Percentiles rank a stretch among this genome's conserved stretches.
phyloP scores from a whole-genome alignment of 768 basidiomycete genomes.

The Rubroboletus pulcherrimus region DNA sequence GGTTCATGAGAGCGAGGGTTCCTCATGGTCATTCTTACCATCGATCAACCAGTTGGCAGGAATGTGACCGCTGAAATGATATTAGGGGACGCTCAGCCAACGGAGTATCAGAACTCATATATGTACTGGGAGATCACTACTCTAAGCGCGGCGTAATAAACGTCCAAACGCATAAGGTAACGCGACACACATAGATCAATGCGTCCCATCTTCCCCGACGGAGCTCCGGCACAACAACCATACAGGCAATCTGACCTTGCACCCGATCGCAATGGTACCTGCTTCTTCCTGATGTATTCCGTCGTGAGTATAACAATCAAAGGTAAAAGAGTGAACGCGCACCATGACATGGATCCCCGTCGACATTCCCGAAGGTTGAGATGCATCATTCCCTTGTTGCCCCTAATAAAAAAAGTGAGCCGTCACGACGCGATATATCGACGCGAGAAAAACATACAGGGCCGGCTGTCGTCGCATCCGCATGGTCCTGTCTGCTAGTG shows the following conservation, averaged over 20 bases:
- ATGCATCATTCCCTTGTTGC: background rate
- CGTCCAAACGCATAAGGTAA: background rate
- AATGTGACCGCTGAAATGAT: too few relatives aligned
- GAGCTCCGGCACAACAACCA: background rate
- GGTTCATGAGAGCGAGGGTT: too few relatives aligned
- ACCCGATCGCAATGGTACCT: background rate
- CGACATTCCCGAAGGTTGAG: background rate
- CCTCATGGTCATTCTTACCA: too few relatives aligned
- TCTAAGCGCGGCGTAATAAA: background rate
- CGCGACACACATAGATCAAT: background rate
- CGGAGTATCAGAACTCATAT: too few relatives aligned
- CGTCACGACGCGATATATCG: background rate
- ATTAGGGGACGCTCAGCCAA: too few relatives aligned
- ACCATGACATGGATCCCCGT: background rate
- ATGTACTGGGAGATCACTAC: too few relatives aligned
- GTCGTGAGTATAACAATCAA: background rate
- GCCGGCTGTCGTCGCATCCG: background rate
- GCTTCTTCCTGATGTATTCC: background rate
- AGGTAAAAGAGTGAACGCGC: background rate
- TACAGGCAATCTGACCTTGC: background rate
- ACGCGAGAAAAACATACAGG: background rate
- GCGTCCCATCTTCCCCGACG: background rate
- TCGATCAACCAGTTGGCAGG: too few relatives aligned
- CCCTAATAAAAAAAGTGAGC: background rate
- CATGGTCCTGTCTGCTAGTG: background rate